Base-by-base conservation (phyloP, 2,329 filamentous ascomycete species). In the Aureobasidium pullulans region DNA sequence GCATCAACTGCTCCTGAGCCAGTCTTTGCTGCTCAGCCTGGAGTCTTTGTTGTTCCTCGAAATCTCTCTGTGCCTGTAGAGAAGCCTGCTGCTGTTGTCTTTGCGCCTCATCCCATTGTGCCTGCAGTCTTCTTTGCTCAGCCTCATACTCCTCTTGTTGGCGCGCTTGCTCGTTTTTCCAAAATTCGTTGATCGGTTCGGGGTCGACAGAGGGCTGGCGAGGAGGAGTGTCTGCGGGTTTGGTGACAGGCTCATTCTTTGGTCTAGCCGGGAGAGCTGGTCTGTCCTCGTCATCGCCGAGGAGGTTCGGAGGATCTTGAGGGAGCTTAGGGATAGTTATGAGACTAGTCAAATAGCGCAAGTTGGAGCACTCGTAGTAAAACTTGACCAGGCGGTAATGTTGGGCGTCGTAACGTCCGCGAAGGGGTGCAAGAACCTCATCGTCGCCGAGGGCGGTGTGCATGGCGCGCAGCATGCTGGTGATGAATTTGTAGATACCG, bases 401-500 rank as follows among this genome's bases (percentile, higher is more conserved):
- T 70, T 97, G 94, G 13, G 94, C 91, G 72, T 96, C 88, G 72
- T 97, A 99, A 68, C 93, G 83, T 63, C 87, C 84, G 60, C 93
- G 87, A 6, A 99, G 83, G 1, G 93, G 94, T 64, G 92, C 87
- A 48, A 99, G 81, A 6, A 91, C 93, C 62, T 96, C 94, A 64
- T 95, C 89, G 68, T 99, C 94, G 59, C 94, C 93, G 11, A 94
- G 94, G 48, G 90, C 88, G 0, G 68, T 93, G 72, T 99, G 93
- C 92, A 99, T 96, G 15, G 94, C 94, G 59, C 94, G 85, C 63
- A 99, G 77, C 94, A 99, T 99, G 87, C 94, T 99, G 0, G 94
- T 99, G 65, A 96, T 92, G 73, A 99, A 99, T 75, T 97, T 97
- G 81, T 99, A 99, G 66, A 99, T 97, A 49, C 94, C 94, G 74